Base-by-base conservation (phyloP, 208 protist species). In the Angomonas ambiguus region DNA sequence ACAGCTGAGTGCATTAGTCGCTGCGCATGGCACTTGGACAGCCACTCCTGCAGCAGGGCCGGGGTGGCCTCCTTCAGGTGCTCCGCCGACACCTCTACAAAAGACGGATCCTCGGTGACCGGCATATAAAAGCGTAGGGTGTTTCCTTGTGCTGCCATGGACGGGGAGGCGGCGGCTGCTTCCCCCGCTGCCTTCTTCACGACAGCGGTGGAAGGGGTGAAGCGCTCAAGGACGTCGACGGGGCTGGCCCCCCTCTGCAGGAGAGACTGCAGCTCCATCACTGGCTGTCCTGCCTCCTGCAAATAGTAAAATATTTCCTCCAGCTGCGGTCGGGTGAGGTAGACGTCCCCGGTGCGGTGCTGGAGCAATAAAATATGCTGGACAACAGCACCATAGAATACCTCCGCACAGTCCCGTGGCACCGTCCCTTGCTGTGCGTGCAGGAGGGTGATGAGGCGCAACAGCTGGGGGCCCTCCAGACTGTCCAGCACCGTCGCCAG, bases 301-400 rank as follows among this genome's bases (percentile, higher is more conserved):
- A 90, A 92, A 70, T 76, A 88, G 31, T 79, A 67, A 49, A 92
- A 77, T 0, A 95, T 38, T 33, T 76, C 67, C 59, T 79, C 66
- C 28, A 91, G 66, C 65, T 90, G 74, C n/a, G 76, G 69, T 18
- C 76, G 60, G 1, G 81, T 76, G 31, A 56, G 49, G 49, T 56
- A 56, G n/a, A 27, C 6, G 10, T 20, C n/a, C n/a, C 6, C n/a
- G 68, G n/a, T 25, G 10, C n/a, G 6, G 6, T 20, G 49, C 49
- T 30, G 49, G 49, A 8, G 8, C 49, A 11, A 24, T 24, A 56
- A 73, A 58, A 95, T 79, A 74, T 92, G 74, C 2, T 79, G 63
- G 71, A 90, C 79, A 30, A 75, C 79, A 11, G 84, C 86, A 2
- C 82, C 69, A 71, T 87, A 95, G 67, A 95, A 20, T n/a, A 8